phyloP scores from a whole-genome alignment of 23 red algal species.

The Gracilariopsis chorda region DNA sequence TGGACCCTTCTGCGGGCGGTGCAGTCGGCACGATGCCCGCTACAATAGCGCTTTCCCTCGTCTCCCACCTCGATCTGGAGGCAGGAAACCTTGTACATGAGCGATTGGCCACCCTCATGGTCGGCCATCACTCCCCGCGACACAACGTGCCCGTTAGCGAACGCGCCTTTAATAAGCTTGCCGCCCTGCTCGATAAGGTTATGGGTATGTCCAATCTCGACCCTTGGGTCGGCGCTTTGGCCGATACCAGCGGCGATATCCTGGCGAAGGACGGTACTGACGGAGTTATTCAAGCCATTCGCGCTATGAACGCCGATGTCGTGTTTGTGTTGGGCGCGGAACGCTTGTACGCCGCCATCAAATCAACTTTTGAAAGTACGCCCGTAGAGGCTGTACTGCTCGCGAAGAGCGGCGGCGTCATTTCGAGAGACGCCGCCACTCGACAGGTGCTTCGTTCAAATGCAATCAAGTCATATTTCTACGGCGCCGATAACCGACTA shows the following conservation, averaged over 20 bases:
- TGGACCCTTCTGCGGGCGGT: conserved; percentile 57
- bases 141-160: conserved; percentile 35
- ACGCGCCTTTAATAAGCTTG: conserved; percentile 44
- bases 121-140: conserved; percentile 22
- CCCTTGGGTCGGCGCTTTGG: conserved; percentile 31
- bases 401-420: conserved; percentile 90
- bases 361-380: conserved; percentile 23
- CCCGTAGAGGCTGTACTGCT: conserved; percentile 56
- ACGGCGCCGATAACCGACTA: conserved; percentile 71
- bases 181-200: conserved; percentile 18
- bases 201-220: not conserved
- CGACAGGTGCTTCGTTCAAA: conserved; percentile 24
- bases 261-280: conserved; percentile 30
- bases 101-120: conserved; percentile 16
- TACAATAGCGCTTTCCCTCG: conserved; percentile 29
- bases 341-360: conserved; percentile 74
- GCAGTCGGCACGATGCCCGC: conserved; percentile 50
- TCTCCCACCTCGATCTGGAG: conserved; percentile 63
- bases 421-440: conserved; percentile 59
- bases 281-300: conserved; percentile 37
- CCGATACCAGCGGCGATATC: conserved; percentile 55
- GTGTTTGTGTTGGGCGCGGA: conserved; percentile 91
- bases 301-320: conserved; percentile 34
- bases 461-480: conserved; percentile 89
- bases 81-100: conserved; percentile 58